Conservation (phyloP, 108 stramenopile genomes). For the Skeletonema potamos region DNA sequence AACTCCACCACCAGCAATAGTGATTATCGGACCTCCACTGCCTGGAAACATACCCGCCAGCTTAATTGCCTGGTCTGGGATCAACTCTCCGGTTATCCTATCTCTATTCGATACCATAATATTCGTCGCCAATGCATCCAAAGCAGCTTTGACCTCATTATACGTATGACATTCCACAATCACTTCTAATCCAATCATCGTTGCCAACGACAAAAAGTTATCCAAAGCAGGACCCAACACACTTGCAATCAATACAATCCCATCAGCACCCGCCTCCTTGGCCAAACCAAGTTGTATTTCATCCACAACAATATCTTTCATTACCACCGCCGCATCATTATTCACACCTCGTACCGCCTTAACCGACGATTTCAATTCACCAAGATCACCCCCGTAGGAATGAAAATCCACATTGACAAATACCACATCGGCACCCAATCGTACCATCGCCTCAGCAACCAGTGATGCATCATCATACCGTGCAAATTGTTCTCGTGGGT, state of each 20-base stretch:
- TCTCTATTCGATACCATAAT: slow-evolving; percentile 88
- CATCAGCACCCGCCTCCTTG: slow-evolving; percentile 88
- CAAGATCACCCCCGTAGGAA: slow-evolving; percentile 83
- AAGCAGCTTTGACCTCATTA: slow-evolving; percentile 82
- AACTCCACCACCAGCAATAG: slow-evolving; percentile 82
- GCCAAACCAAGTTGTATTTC: slow-evolving; percentile 89
- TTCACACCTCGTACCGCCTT: slow-evolving; percentile 62
- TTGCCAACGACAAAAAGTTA: slow-evolving; percentile 85
- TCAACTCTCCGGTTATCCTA: slow-evolving; percentile 60
- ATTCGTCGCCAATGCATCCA: slow-evolving; percentile 77
- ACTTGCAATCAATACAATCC: slow-evolving; percentile 74
- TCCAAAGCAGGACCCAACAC: slow-evolving; percentile 83
- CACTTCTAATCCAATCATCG: slow-evolving; percentile 84
- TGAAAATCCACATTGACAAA: slow-evolving; percentile 89
- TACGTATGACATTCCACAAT: slow-evolving; percentile 91
- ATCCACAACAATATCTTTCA: slow-evolving; percentile 93
- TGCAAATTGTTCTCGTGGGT: slow-evolving; percentile 79
- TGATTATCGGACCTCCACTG: slow-evolving; percentile 80
- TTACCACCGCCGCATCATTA: slow-evolving; percentile 80
- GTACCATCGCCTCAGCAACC: slow-evolving; percentile 91
- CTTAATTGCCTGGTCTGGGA: slow-evolving; percentile 80
- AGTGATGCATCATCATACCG: slow-evolving; percentile 82
- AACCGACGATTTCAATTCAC: slow-evolving; percentile 78
- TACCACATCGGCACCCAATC: slow-evolving; percentile 85
- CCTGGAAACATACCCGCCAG: slow-evolving; percentile 88